Evolutionary conservation across 2,329 filamentous ascomycete species (phyloP).

Genomic region (Ilyonectria robusta): DNA sequence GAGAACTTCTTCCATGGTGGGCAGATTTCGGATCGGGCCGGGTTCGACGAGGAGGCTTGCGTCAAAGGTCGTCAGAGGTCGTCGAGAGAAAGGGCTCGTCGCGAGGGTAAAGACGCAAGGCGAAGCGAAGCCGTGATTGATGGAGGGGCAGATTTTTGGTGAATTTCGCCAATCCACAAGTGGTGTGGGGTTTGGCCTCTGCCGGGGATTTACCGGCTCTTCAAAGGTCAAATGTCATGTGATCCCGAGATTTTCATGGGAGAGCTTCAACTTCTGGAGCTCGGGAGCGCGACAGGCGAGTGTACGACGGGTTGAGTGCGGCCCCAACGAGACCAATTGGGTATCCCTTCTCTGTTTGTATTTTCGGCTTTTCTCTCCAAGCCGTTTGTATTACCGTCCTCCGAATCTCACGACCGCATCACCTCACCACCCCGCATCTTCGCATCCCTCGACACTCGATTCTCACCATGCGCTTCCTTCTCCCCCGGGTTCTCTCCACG

Average conservation of each 20-base stretch:
- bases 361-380: neutral
- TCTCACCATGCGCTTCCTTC: conserved; percentile 47
- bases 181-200: conserved; percentile 53
- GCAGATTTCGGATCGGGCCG: conserved; percentile 33
- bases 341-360: neutral
- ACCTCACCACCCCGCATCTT: neutral
- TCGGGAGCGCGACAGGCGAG: conserved; percentile 35
- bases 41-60: conserved; percentile 32
- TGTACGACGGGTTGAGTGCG: conserved; percentile 23
- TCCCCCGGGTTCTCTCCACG: conserved; percentile 42
- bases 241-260: conserved; percentile 52
- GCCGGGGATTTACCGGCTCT: conserved; percentile 54
- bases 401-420: neutral
- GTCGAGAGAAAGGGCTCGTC: conserved; percentile 47
- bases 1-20: conserved; percentile 60
- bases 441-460: conserved; percentile 16
- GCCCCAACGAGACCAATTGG: conserved; percentile 31
- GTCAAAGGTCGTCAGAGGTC: conserved; percentile 28
- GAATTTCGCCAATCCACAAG: conserved; percentile 58
- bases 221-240: conserved; percentile 52
- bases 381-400: neutral
- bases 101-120: conserved; percentile 42
- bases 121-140: conserved; percentile 39
- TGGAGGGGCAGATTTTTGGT: conserved; percentile 60
- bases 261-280: conserved; percentile 40